Conservation (phyloP, 257 asterid species). For the Nicotiana paniculata region DNA sequence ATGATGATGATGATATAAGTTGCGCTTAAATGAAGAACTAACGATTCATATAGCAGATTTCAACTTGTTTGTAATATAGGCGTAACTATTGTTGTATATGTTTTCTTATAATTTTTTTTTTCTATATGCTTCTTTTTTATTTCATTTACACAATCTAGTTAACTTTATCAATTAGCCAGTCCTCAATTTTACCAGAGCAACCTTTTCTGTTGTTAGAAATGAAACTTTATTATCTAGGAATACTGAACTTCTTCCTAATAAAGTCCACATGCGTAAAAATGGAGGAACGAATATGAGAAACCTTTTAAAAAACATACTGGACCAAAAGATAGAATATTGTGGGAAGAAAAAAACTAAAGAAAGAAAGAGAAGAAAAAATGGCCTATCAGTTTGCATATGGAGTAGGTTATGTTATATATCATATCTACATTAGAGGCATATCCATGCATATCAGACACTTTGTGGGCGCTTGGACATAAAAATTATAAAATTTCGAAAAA, state of each 20-base stretch:
- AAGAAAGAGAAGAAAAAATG: not conserved
- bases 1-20: no score
- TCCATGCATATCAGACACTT: not conserved
- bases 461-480: no score
- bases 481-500: no score
- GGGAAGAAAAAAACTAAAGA: not conserved
- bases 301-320: not conserved
- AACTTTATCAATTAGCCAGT: not conserved
- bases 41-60: no score
- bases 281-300: not conserved
- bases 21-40: no score
- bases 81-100: not conserved
- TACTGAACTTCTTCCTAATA: not conserved
- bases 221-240: not conserved
- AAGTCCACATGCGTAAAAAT: not conserved
- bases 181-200: not conserved
- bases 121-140: not conserved
- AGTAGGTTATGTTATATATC: not conserved
- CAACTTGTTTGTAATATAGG: no score
- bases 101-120: not conserved
- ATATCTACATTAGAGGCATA: not conserved
- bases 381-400: not conserved
- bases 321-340: not conserved
- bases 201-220: no score
- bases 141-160: not conserved